Evolutionary conservation across 257 asterid genomes (phyloP).

Genomic region (Handroanthus guayacan): DNA sequence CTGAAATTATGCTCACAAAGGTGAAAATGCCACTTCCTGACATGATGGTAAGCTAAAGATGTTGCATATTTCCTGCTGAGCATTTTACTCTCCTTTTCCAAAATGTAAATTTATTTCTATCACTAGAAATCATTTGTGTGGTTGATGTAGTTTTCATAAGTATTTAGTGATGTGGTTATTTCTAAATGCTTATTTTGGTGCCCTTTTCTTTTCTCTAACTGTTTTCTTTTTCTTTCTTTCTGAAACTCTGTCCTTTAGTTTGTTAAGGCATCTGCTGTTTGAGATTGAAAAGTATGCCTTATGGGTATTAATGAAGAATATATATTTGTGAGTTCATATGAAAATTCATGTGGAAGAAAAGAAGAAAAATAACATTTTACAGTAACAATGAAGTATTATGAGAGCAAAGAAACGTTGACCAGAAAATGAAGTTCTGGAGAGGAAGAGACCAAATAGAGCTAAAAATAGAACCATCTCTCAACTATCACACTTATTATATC

Average conservation of each 20-base stretch:
- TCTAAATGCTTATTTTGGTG: slow-evolving; percentile 21
- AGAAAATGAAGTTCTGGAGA: slow-evolving; percentile 10
- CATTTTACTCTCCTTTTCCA: slow-evolving; percentile 17
- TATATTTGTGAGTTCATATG: slow-evolving; percentile 15
- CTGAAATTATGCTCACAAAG: slow-evolving; percentile 99
- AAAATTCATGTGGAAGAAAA: slow-evolving; percentile 17
- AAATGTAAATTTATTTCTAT: slow-evolving; percentile 13
- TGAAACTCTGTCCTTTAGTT: background rate
- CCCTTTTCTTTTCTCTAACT: background rate
- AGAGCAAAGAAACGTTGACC: slow-evolving; percentile 26
- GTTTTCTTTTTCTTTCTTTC: background rate
- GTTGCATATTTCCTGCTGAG: slow-evolving; percentile 27
- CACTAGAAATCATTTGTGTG: background rate
- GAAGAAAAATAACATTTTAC: background rate
- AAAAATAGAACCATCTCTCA: background rate
- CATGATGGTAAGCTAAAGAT: slow-evolving; percentile 80
- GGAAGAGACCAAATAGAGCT: slow-evolving; percentile 22
- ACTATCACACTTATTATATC: slow-evolving; percentile 7
- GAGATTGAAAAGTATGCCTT: slow-evolving; percentile 14
- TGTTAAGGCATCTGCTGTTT: slow-evolving; percentile 25
- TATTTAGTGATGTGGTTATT: slow-evolving; percentile 5
- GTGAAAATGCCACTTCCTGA: slow-evolving; percentile 99
- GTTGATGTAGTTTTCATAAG: slow-evolving; percentile 22
- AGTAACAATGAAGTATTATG: slow-evolving; percentile 26
- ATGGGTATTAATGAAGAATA: slow-evolving; percentile 16